phyloP scores from a whole-genome alignment of 164 flowering plant species.

The Aristolochia fimbriata region DNA sequence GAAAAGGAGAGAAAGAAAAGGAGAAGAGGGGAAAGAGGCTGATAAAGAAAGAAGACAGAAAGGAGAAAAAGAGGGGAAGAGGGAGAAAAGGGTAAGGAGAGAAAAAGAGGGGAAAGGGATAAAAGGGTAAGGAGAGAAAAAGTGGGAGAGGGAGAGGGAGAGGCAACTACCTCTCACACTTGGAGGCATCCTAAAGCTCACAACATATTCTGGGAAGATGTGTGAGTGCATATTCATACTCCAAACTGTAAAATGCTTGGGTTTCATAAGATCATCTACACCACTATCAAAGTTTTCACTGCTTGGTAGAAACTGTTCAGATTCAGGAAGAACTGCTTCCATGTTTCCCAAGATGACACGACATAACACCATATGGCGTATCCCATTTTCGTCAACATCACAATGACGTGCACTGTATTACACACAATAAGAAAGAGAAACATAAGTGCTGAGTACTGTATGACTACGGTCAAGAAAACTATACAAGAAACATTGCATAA shows the following conservation, averaged over 20 bases:
- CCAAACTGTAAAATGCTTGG: slow-evolving; percentile 63
- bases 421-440: slow-evolving; percentile 15
- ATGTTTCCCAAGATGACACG: slow-evolving; percentile 91
- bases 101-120: background rate
- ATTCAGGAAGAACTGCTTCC: slow-evolving; percentile 62
- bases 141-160: background rate
- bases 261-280: slow-evolving; percentile 61
- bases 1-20: too few species aligned
- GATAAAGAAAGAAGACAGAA: too few species aligned
- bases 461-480: too few species aligned
- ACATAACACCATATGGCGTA: slow-evolving; percentile 64
- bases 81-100: too few species aligned
- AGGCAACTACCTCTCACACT: slow-evolving; percentile 49
- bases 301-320: slow-evolving; percentile 62
- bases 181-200: slow-evolving; percentile 66
- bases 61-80: too few species aligned
- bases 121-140: too few species aligned
- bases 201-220: slow-evolving; percentile 72
- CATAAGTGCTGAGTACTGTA: slow-evolving; percentile 19
- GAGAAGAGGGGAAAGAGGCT: too few species aligned
- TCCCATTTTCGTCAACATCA: slow-evolving; percentile 96
- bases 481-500: too few species aligned
- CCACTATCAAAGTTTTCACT: slow-evolving; percentile 73
- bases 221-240: slow-evolving; percentile 69
- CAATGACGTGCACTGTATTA: slow-evolving; percentile 44